These are phyloP conservation scores for Xylariales sp. DNA, from an alignment of 2,329 filamentous ascomycete species.

Conservation along the genomic window DNA sequence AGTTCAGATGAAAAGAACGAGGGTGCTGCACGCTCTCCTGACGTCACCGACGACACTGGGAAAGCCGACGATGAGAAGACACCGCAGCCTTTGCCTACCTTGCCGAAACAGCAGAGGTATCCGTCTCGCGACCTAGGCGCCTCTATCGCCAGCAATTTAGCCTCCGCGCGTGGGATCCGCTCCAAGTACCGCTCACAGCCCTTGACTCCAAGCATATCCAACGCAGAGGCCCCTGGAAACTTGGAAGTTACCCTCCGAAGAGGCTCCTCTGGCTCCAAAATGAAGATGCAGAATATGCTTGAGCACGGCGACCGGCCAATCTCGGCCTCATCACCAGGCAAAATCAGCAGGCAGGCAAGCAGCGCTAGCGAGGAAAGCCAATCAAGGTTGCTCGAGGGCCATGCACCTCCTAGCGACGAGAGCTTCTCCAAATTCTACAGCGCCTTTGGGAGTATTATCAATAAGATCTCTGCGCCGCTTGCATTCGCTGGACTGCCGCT, in stretches of 20 bases:
- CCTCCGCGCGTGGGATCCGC: conserved; percentile 77
- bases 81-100: conserved; percentile 25
- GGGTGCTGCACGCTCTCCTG: conserved; percentile 4
- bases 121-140: conserved; percentile 67
- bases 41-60: conserved; percentile 17
- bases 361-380: conserved; percentile 15
- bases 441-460: conserved; percentile 84
- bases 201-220: conserved; percentile 67
- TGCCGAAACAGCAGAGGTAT: conserved; percentile 43
- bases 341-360: conserved; percentile 16
- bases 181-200: conserved; percentile 62
- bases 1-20: conserved; percentile 32
- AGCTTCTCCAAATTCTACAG: conserved; percentile 89
- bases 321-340: conserved; percentile 43
- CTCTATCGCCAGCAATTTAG: conserved; percentile 84
- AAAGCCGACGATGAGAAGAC: conserved; percentile 19
- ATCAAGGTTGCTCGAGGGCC: conserved; percentile 21
- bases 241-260: conserved; percentile 53
- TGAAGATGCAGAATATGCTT: conserved; percentile 53
- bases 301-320: conserved; percentile 49
- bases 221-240: conserved; percentile 68
- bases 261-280: conserved; percentile 44
- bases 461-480: conserved; percentile 81
- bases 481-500: conserved; percentile 91
- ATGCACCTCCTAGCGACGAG: conserved; percentile 52